Evolutionary conservation across 768 basidiomycete species (phyloP).

Genomic region (Mycena metata): DNA sequence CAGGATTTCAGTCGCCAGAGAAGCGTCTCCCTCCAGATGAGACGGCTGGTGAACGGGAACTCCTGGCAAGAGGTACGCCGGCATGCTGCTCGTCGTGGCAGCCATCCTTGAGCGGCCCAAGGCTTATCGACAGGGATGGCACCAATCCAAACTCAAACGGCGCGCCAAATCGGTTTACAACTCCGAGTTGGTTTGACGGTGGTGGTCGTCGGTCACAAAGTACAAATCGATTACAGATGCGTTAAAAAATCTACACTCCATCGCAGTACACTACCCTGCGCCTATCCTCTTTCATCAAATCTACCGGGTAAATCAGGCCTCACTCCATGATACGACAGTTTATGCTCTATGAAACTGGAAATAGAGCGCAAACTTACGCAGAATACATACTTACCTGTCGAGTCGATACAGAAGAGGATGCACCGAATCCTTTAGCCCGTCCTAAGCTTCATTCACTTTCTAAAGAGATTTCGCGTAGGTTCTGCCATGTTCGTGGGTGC

Average conservation of each 20-base stretch:
- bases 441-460: too few relatives aligned
- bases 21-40: constrained; percentile 86
- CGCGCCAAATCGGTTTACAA: constrained; percentile 21
- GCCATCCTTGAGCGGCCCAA: constrained; percentile 63
- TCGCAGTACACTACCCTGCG: constrained; percentile 2
- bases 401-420: too few relatives aligned
- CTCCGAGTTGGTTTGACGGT: constrained; percentile 5
- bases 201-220: constrained; percentile 30
- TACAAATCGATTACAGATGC: constrained; percentile 21
- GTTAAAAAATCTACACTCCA: constrained; percentile 2
- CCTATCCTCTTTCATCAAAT: neutral
- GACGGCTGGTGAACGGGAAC: constrained; percentile 81
- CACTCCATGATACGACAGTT: neutral
- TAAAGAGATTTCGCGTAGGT: too few relatives aligned
- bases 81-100: constrained; percentile 78
- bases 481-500: too few relatives aligned
- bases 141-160: constrained; percentile 28
- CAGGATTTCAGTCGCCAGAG: constrained; percentile 90
- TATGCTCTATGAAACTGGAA: neutral
- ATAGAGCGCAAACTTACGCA: neutral
- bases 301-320: neutral
- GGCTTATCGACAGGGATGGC: constrained; percentile 24
- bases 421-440: too few relatives aligned
- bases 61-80: constrained; percentile 80
- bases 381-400: too few relatives aligned